Conservation (phyloP, 2,329 filamentous ascomycete genomes). For the Rhytidhysteron rufulum region DNA sequence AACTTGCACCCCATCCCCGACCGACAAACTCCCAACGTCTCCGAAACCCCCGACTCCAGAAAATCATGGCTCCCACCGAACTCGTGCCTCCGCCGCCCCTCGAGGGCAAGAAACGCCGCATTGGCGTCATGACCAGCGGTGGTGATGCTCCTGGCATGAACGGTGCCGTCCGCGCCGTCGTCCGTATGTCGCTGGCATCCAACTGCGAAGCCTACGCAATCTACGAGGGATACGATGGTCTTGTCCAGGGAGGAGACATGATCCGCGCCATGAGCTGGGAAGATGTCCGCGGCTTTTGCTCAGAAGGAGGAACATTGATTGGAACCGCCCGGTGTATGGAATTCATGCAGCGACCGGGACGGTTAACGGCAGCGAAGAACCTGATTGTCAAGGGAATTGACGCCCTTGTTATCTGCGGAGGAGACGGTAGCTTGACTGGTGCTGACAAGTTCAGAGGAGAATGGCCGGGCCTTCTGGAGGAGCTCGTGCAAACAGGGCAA, state of each 20-base stretch:
- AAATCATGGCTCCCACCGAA: constrained; percentile 17
- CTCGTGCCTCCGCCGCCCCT: constrained; percentile 28
- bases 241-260: constrained; percentile 83
- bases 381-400: constrained; percentile 91
- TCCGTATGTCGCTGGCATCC: constrained; percentile 85
- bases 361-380: constrained; percentile 85
- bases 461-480: constrained; percentile 83
- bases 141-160: constrained; percentile 96
- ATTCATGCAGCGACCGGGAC: constrained; percentile 84
- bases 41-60: neutral
- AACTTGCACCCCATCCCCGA: neutral
- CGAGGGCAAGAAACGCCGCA: constrained; percentile 56
- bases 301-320: constrained; percentile 91
- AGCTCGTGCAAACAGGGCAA: constrained; percentile 72
- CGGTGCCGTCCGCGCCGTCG: constrained; percentile 81
- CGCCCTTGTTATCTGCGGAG: constrained; percentile 92
- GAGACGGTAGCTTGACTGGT: constrained; percentile 92
- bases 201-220: constrained; percentile 48
- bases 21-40: neutral
- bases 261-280: constrained; percentile 89
- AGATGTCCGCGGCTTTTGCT: constrained; percentile 90
- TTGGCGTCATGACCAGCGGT: constrained; percentile 91
- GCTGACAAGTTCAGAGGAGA: constrained; percentile 90
- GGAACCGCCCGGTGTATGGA: constrained; percentile 90
- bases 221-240: constrained; percentile 93